Evolutionary conservation across 768 basidiomycete genomes (phyloP).

Genomic region (Coprinopsis sp.): DNA sequence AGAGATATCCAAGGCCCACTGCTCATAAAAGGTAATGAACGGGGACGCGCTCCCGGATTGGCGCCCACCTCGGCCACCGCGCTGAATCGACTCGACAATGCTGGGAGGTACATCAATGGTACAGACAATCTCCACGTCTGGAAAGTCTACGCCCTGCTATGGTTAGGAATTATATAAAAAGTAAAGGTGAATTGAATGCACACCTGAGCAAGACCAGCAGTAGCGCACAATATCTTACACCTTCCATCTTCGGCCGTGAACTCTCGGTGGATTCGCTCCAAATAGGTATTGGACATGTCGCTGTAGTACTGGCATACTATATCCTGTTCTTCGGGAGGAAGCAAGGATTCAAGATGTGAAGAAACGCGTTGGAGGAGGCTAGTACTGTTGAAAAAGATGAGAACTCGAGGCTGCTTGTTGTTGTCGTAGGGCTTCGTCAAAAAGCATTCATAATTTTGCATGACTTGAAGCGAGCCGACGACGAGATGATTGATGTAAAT

Average conservation of each 20-base stretch:
- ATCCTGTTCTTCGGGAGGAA: slow-evolving; percentile 12
- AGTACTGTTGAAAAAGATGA: slow-evolving; percentile 15
- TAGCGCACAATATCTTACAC: slow-evolving; percentile 13
- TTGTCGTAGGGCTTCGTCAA: slow-evolving; percentile 12
- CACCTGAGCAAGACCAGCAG: slow-evolving; percentile 13
- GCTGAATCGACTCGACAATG: slow-evolving; percentile 10
- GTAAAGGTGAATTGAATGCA: neutral
- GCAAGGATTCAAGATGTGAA: slow-evolving; percentile 2
- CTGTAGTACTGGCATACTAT: slow-evolving; percentile 24
- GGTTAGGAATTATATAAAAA: neutral
- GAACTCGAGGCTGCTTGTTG: slow-evolving; percentile 14
- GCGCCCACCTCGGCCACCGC: slow-evolving; percentile 18
- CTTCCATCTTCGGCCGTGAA: slow-evolving; percentile 11
- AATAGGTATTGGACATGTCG: slow-evolving; percentile 23
- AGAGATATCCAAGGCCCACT: slow-evolving; percentile 10
- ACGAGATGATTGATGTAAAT: slow-evolving; percentile 27
- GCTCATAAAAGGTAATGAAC: slow-evolving; percentile 18
- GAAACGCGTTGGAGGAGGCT: slow-evolving; percentile 1
- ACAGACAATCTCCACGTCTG: slow-evolving; percentile 15
- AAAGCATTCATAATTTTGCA: slow-evolving; percentile 23
- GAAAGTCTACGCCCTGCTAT: slow-evolving; percentile 18
- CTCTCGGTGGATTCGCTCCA: slow-evolving; percentile 15
- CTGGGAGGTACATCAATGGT: slow-evolving; percentile 15
- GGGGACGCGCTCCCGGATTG: neutral
- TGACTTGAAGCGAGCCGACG: slow-evolving; percentile 12